Conservation (phyloP, 2,329 filamentous ascomycete genomes). For the Phialocephala sp. region DNA sequence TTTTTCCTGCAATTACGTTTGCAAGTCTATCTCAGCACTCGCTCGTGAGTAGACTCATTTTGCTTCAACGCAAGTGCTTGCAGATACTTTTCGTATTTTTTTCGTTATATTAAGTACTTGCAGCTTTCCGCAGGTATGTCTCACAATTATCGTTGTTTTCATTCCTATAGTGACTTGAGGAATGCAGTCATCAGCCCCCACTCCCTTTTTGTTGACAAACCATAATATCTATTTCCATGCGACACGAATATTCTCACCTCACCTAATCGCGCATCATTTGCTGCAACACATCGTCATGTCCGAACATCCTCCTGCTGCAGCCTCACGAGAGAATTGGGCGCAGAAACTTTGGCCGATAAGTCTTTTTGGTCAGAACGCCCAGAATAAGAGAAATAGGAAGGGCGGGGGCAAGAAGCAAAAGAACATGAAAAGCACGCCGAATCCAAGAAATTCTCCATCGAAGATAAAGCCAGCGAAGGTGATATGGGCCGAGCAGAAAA, state of each 20-base stretch:
- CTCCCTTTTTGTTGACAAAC: conserved; percentile 15
- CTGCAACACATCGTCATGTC: neutral
- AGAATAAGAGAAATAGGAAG: neutral
- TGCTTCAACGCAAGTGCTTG: neutral
- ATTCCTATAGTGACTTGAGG: conserved; percentile 15
- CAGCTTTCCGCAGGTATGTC: conserved; percentile 2
- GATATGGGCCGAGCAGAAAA: neutral
- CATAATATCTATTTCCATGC: conserved; percentile 6
- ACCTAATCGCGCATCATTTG: neutral
- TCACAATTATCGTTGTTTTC: conserved; percentile 18
- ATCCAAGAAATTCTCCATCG: conserved; percentile 2
- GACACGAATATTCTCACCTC: conserved; percentile 1
- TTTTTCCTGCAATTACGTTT: too few species aligned
- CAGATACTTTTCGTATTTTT: neutral
- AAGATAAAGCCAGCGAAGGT: conserved; percentile 1
- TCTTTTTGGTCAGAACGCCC: neutral
- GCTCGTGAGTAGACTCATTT: neutral
- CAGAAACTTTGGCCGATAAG: neutral
- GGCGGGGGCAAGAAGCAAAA: neutral
- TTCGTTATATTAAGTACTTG: neutral
- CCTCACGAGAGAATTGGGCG: neutral
- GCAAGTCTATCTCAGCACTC: too few species aligned
- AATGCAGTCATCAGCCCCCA: conserved; percentile 13
- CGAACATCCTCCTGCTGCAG: neutral
- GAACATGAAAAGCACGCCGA: conserved; percentile 1